Evolutionary conservation across 352 stramenopile species (phyloP).

Genomic region (Globisporangium emineosum): DNA sequence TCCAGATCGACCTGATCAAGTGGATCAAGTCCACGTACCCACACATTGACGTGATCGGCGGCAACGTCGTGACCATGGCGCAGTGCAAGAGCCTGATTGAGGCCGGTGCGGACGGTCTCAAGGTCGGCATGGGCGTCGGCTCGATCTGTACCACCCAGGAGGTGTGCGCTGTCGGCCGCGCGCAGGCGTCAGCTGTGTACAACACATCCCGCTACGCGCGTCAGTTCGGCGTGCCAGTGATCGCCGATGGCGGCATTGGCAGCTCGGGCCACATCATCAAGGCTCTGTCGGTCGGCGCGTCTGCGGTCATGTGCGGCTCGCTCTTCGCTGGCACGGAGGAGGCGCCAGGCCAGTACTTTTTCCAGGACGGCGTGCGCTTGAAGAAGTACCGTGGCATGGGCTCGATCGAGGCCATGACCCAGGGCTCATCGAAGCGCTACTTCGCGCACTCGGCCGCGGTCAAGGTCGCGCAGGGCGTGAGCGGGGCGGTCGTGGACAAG

Average conservation of each 20-base stretch:
- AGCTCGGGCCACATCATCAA: conserved; percentile 99
- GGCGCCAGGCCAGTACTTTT: conserved; percentile 99
- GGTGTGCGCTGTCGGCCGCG: conserved; percentile 97
- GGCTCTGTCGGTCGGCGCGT: conserved; percentile 96
- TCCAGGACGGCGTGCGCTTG: conserved; percentile 98
- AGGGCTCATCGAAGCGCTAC: conserved; percentile 94
- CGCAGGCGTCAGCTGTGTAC: conserved; percentile 98
- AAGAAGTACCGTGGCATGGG: conserved; percentile 99
- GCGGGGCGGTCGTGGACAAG: conserved; percentile 98
- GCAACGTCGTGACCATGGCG: conserved; percentile 98
- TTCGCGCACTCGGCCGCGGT: conserved; percentile 89
- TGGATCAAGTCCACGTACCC: conserved; percentile 96
- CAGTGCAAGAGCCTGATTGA: conserved; percentile 99
- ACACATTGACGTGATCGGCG: conserved; percentile 97
- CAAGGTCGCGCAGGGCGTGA: conserved; percentile 99
- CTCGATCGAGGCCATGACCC: conserved; percentile 98
- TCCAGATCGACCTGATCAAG: conserved; percentile 88
- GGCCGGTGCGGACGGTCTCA: conserved; percentile 97
- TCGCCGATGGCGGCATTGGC: conserved; percentile 99
- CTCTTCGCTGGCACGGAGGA: conserved; percentile 99
- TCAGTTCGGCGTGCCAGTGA: conserved; percentile 97
- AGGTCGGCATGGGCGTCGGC: conserved; percentile 99
- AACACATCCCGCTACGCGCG: conserved; percentile 95
- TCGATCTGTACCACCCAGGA: conserved; percentile 99
- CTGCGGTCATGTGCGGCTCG: conserved; percentile 99